Percentiles rank a stretch among this genome's conserved stretches.
phyloP scores from a whole-genome alignment of 345 rosid genomes.

The Cochlearia excelsa region DNA sequence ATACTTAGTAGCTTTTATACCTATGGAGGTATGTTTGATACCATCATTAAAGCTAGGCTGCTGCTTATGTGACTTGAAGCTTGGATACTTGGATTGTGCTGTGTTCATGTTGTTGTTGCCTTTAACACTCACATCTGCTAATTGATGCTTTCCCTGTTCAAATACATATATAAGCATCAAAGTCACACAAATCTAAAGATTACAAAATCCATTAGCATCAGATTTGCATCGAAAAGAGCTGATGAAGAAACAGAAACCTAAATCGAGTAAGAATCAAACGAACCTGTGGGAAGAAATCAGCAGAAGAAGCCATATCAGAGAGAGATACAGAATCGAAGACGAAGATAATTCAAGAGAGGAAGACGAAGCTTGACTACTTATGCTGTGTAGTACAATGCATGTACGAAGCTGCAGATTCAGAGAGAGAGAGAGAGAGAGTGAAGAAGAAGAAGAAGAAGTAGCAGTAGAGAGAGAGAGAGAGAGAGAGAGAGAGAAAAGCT shows the following conservation, averaged over 20 bases:
- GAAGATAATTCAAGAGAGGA: slow-evolving; percentile 20
- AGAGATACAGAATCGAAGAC: background rate
- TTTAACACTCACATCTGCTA: slow-evolving; percentile 2
- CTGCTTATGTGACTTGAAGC: slow-evolving; percentile 20
- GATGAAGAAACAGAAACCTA: slow-evolving; percentile 31
- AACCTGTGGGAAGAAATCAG: slow-evolving; percentile 29
- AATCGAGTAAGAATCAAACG: slow-evolving; percentile 31
- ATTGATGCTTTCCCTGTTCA: slow-evolving; percentile 28
- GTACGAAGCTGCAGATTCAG: slow-evolving; percentile 24
- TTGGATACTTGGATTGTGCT: slow-evolving; percentile 19
- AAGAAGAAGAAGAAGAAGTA: slow-evolving; percentile 8
- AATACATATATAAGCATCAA: slow-evolving; percentile 3
- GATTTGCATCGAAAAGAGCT: too few species aligned
- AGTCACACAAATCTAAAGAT: background rate
- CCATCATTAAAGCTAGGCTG: slow-evolving; percentile 12
- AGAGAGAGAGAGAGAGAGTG: background rate
- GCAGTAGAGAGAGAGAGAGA: background rate
- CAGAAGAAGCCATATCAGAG: slow-evolving; percentile 16
- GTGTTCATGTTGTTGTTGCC: slow-evolving; percentile 18
- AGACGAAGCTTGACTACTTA: background rate
- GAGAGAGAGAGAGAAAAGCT: background rate
- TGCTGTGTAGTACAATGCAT: slow-evolving; percentile 21
- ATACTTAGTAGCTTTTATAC: background rate
- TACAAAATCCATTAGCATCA: too few species aligned
- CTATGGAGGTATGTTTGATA: slow-evolving; percentile 21